phyloP scores from a whole-genome alignment of 768 basidiomycete genomes.

The Rhodotorula babjevae region DNA sequence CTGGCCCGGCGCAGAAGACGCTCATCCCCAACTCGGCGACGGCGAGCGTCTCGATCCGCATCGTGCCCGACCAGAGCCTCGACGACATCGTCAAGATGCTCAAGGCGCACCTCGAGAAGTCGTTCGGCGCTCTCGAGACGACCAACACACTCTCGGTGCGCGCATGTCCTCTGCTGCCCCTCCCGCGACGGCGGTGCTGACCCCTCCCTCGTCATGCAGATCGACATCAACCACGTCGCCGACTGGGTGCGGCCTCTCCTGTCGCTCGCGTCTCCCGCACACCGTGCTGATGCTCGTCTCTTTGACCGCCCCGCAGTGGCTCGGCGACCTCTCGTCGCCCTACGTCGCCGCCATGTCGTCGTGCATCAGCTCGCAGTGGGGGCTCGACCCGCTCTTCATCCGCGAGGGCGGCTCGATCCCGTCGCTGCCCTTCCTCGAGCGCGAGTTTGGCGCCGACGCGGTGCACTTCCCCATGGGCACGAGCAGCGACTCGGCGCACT shows the following conservation, averaged over 20 bases:
- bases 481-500: conserved; percentile 58
- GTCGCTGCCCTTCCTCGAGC: conserved; percentile 87
- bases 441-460: conserved; percentile 73
- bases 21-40: conserved; percentile 80
- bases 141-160: conserved; percentile 68
- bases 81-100: conserved; percentile 63
- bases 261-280: too few species aligned
- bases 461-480: conserved; percentile 93
- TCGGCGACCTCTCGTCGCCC: conserved; percentile 74
- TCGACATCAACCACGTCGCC: conserved; percentile 73
- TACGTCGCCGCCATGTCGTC: conserved; percentile 83
- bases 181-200: neutral
- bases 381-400: conserved; percentile 57
- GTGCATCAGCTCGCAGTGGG: conserved; percentile 83
- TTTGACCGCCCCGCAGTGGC: conserved; percentile 70
- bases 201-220: conserved; percentile 48
- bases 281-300: too few species aligned
- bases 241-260: conserved; percentile 57
- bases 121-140: conserved; percentile 61
- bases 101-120: conserved; percentile 56
- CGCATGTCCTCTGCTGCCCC: conserved; percentile 7
- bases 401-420: conserved; percentile 69
- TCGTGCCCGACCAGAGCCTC: conserved; percentile 88
- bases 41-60: conserved; percentile 81
- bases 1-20: conserved; percentile 64